A percentile compares a stretch with the other conserved stretches of the same genome.
Conservation (phyloP, 306 rosid genomes). For the Parietaria judaica region DNA sequence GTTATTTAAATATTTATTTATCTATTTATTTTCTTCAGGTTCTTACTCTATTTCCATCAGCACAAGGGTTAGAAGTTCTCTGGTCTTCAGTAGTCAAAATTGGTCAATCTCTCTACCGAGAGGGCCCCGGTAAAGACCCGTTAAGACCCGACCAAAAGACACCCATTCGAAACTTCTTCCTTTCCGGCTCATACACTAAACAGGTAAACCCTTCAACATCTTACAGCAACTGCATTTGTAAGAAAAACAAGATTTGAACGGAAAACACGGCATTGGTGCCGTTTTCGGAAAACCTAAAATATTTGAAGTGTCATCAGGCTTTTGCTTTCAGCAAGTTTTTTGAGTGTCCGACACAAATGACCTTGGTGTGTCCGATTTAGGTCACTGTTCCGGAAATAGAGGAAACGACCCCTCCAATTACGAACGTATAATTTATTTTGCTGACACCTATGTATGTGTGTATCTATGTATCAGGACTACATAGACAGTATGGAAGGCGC, state of each 20-base stretch:
- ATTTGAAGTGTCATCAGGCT: too few species aligned
- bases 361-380: too few species aligned
- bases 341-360: too few species aligned
- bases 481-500: slow-evolving; percentile 99
- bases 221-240: not conserved
- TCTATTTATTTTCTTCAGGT: slow-evolving; percentile 36
- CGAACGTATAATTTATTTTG: not conserved
- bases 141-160: slow-evolving; percentile 96
- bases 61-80: slow-evolving; percentile 89
- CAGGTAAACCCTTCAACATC: slow-evolving; percentile 37
- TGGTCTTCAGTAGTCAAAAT: slow-evolving; percentile 99
- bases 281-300: too few species aligned
- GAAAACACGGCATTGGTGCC: too few species aligned
- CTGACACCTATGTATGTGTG: not conserved
- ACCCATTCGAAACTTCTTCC: slow-evolving; percentile 85
- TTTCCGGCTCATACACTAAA: slow-evolving; percentile 90
- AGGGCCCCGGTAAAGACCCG: slow-evolving; percentile 96
- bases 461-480: slow-evolving; percentile 58
- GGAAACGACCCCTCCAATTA: too few species aligned
- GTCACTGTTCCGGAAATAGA: too few species aligned
- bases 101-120: slow-evolving; percentile 91
- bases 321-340: too few species aligned
- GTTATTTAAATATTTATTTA: not conserved
- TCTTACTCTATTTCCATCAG: slow-evolving; percentile 71
- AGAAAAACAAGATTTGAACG: too few species aligned